Evolutionary conservation across 1,284 basidiomycete genomes (phyloP).

Genomic region (Tilletia caries): DNA sequence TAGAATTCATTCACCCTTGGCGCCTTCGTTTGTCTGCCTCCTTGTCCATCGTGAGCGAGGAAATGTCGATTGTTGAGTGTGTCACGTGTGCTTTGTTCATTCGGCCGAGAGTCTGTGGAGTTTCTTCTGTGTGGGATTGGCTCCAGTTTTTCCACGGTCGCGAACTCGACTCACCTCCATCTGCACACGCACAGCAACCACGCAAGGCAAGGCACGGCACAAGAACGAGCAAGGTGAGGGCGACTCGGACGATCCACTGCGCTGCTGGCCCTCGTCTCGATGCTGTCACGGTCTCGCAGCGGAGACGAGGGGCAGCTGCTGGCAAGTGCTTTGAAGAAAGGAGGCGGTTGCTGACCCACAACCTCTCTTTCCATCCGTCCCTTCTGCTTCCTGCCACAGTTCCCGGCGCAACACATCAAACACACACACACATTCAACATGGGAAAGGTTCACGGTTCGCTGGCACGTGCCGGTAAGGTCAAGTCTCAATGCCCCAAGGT

Average conservation of each 20-base stretch:
- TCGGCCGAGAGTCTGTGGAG: no score
- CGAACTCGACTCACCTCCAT: not conserved
- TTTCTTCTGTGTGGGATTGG: no score
- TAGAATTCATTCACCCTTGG: not conserved
- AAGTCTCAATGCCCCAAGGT: conserved; percentile 88
- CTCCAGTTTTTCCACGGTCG: no score
- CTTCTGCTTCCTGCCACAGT: not conserved
- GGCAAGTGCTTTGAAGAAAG: no score
- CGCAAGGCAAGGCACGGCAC: not conserved
- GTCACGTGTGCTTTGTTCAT: no score
- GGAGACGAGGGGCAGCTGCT: no score
- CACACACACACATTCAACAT: conserved; percentile 46
- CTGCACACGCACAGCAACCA: no score
- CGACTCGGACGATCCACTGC: not conserved
- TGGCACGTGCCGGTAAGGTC: conserved; percentile 99
- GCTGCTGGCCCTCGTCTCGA: not conserved
- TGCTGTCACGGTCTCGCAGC: no score
- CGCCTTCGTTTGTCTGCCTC: no score
- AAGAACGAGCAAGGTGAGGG: not conserved
- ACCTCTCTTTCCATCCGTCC: not conserved
- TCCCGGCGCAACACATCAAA: not conserved
- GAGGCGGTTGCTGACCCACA: no score
- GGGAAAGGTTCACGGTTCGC: conserved; percentile 91
- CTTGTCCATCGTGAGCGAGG: no score
- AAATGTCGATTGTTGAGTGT: no score